Conservation (phyloP, 805 yeast genomes). For the Teunomyces cretensis region DNA sequence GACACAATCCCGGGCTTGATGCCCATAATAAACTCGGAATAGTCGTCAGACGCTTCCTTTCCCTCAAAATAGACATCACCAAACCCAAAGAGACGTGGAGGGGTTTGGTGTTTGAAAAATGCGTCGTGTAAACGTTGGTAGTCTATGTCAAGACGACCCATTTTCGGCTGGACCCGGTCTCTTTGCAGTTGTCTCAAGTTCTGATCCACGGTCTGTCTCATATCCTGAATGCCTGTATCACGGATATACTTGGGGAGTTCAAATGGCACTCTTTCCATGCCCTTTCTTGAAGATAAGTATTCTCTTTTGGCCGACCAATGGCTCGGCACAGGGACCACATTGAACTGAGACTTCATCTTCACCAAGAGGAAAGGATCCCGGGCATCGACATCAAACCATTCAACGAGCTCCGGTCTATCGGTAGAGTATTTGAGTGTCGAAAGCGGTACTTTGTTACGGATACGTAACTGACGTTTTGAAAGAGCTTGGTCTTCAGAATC, state of each 20-base stretch:
- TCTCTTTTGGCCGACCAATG: conserved; percentile 86
- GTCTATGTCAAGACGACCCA: conserved; percentile 85
- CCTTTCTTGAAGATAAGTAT: conserved; percentile 63
- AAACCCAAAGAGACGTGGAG: conserved; percentile 63
- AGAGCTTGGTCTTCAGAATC: conserved; percentile 22
- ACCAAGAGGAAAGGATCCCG: conserved; percentile 70
- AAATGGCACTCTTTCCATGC: conserved; percentile 69
- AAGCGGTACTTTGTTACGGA: conserved; percentile 58
- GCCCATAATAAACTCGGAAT: conserved; percentile 28
- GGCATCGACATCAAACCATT: conserved; percentile 87
- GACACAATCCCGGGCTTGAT: conserved; percentile 71
- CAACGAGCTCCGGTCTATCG: conserved; percentile 68
- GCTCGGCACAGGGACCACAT: conserved; percentile 71
- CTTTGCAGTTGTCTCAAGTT: conserved; percentile 72
- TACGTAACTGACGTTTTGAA: conserved; percentile 53
- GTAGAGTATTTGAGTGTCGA: conserved; percentile 64
- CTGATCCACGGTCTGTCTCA: conserved; percentile 65
- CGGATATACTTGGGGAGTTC: conserved; percentile 74
- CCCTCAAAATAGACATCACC: conserved; percentile 87
- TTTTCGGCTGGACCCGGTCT: conserved; percentile 83
- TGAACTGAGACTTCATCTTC: conserved; percentile 60
- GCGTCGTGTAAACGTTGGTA: conserved; percentile 81
- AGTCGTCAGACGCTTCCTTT: conserved; percentile 51
- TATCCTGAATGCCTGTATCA: conserved; percentile 82
- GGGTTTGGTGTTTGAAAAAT: conserved; percentile 76